These are phyloP conservation scores for Fraxinus floribunda DNA, from an alignment of 305 asterid species.

Conservation along the genomic window DNA sequence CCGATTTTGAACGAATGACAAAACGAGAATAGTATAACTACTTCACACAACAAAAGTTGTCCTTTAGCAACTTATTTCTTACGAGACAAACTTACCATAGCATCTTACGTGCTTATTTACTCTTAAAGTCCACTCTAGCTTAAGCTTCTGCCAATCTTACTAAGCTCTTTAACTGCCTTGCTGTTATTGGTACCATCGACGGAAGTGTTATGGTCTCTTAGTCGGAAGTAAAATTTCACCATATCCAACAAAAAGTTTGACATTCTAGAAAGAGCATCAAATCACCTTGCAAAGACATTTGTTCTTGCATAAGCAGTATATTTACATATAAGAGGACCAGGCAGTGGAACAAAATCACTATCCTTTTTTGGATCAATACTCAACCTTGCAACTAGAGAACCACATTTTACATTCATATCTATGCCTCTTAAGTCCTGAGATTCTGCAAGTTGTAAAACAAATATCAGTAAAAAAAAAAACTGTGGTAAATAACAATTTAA, in stretches of 20 bases:
- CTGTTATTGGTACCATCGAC: conserved; percentile 96
- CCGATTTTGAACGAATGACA: background rate
- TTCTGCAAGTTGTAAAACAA: conserved; percentile 45
- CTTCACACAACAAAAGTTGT: conserved; percentile 11
- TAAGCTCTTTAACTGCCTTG: conserved; percentile 94
- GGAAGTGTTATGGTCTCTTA: conserved; percentile 75
- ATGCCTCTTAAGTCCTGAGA: conserved; percentile 40
- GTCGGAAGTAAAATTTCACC: conserved; percentile 47
- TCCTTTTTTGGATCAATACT: conserved; percentile 79
- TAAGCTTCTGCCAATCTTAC: conserved; percentile 95
- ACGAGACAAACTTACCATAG: conserved; percentile 57
- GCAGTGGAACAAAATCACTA: conserved; percentile 80
- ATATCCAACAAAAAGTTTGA: conserved; percentile 7
- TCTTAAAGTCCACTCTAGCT: conserved; percentile 86
- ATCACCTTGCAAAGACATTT: conserved; percentile 79
- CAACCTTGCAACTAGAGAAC: conserved; percentile 69
- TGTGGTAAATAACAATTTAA: conserved; percentile 4
- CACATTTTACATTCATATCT: conserved; percentile 46
- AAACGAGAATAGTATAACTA: conserved; percentile 2
- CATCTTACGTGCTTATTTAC: conserved; percentile 81
- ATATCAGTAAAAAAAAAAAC: conserved; percentile 16
- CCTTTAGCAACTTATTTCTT: conserved; percentile 16
- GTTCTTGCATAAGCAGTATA: conserved; percentile 93
- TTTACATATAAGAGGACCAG: conserved; percentile 88
- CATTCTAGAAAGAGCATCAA: conserved; percentile 20